phyloP scores from a whole-genome alignment of 2,329 filamentous ascomycete genomes.

The Penicillium brevicompactum region DNA sequence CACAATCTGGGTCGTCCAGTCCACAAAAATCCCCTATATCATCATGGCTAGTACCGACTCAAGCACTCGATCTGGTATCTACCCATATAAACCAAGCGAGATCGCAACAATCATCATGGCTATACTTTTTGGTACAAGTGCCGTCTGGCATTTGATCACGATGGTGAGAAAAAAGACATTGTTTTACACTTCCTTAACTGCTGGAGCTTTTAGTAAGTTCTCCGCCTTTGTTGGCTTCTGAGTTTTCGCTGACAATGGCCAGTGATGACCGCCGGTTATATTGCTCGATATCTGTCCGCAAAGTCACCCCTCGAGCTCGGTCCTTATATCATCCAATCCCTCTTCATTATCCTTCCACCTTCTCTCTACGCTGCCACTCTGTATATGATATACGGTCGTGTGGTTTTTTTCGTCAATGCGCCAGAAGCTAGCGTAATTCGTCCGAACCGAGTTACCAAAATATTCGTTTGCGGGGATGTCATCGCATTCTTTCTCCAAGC shows the following conservation, averaged over 20 bases:
- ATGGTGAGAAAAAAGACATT: not conserved
- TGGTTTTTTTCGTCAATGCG: slow-evolving; percentile 43
- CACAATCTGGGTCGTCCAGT: too few relatives aligned
- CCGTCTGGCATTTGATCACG: not conserved
- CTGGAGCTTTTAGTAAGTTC: not conserved
- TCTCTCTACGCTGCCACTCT: slow-evolving; percentile 52
- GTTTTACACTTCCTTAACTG: not conserved
- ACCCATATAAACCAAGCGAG: not conserved
- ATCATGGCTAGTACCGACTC: not conserved
- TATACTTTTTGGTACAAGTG: not conserved
- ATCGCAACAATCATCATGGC: not conserved
- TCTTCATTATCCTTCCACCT: slow-evolving; percentile 51
- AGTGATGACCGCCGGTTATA: not conserved
- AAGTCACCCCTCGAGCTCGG: not conserved
- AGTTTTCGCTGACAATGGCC: not conserved
- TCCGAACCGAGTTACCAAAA: slow-evolving; percentile 47
- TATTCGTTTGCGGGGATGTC: slow-evolving; percentile 52
- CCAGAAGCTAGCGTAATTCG: slow-evolving; percentile 47
- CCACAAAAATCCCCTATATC: too few relatives aligned
- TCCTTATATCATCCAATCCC: slow-evolving; percentile 44
- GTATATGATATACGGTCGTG: slow-evolving; percentile 52
- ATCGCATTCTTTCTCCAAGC: slow-evolving; percentile 50
- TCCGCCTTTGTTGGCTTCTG: not conserved
- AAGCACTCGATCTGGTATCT: not conserved
- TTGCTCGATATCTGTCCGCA: not conserved